Evolutionary conservation across 1,284 basidiomycete species (phyloP).

Genomic region (Bjerkandera adusta): DNA sequence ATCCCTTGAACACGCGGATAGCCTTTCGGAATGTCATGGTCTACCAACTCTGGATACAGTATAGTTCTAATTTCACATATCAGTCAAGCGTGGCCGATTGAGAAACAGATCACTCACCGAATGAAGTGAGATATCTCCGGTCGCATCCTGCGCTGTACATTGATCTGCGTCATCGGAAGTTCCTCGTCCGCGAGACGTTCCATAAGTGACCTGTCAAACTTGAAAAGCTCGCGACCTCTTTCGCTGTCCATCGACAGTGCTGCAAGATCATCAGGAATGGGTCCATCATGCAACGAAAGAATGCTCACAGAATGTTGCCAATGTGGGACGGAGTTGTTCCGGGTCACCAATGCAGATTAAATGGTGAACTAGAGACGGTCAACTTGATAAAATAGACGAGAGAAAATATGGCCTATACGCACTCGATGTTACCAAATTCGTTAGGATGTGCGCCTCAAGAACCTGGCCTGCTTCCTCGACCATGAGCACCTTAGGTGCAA

Average conservation of each 20-base stretch:
- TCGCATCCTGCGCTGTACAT: slow-evolving; percentile 40
- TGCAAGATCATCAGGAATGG: slow-evolving; percentile 13
- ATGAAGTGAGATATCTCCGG: slow-evolving; percentile 42
- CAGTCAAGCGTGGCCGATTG: not conserved
- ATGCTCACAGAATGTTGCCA: slow-evolving; percentile 59
- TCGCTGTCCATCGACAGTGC: slow-evolving; percentile 38
- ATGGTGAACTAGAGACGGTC: slow-evolving; percentile 51
- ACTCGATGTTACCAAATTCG: slow-evolving; percentile 52
- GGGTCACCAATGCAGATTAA: slow-evolving; percentile 73
- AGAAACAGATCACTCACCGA: slow-evolving; percentile 21
- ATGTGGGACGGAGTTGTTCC: slow-evolving; percentile 60
- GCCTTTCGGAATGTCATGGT: slow-evolving; percentile 44
- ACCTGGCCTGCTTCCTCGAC: slow-evolving; percentile 70
- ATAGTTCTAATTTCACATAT: slow-evolving; percentile 38
- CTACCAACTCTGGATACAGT: slow-evolving; percentile 54
- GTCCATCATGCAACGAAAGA: not conserved
- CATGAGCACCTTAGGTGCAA: slow-evolving; percentile 31
- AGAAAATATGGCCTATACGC: not conserved
- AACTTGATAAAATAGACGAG: not conserved
- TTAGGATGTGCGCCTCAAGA: slow-evolving; percentile 68
- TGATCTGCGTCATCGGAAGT: slow-evolving; percentile 38
- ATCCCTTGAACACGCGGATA: slow-evolving; percentile 59
- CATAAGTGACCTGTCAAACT: slow-evolving; percentile 44
- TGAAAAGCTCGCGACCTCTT: slow-evolving; percentile 32
- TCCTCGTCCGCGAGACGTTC: slow-evolving; percentile 37